Conservation (phyloP, 73 alveolate species). For the Durusdinium trenchii region DNA sequence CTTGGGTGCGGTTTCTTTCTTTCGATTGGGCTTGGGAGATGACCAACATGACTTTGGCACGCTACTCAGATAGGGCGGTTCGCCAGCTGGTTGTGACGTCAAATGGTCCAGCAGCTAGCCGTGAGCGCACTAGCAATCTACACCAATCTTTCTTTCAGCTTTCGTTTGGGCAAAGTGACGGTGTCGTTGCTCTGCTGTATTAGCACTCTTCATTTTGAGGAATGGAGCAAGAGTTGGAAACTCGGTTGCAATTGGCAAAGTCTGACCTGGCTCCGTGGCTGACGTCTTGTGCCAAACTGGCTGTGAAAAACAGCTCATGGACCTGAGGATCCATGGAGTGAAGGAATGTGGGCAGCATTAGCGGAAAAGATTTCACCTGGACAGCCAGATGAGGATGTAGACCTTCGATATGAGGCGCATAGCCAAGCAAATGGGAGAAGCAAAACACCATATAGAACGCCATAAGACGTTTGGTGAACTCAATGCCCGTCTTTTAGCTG, state of each 20-base stretch:
- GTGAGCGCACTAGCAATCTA: not conserved
- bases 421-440: not conserved
- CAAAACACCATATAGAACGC: not conserved
- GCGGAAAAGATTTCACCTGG: conserved; percentile 34
- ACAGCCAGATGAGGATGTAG: conserved; percentile 12
- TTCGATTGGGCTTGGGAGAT: conserved; percentile 92
- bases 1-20: conserved; percentile 77
- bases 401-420: conserved; percentile 57
- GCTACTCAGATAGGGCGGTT: not conserved
- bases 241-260: not conserved
- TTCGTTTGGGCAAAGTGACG: not conserved
- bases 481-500: too few relatives aligned
- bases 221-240: conserved; percentile 71
- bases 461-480: too few relatives aligned
- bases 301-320: not conserved
- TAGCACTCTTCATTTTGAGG: not conserved
- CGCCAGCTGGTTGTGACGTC: not conserved
- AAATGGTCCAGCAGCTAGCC: not conserved
- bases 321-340: conserved; percentile 88
- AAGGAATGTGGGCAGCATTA: conserved; percentile 74
- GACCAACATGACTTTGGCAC: conserved; percentile 94
- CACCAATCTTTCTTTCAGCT: not conserved
- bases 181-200: not conserved
- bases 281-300: not conserved
- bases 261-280: not conserved